Evolutionary conservation across 805 yeast species (phyloP).

Genomic region (Candida verbasci): DNA sequence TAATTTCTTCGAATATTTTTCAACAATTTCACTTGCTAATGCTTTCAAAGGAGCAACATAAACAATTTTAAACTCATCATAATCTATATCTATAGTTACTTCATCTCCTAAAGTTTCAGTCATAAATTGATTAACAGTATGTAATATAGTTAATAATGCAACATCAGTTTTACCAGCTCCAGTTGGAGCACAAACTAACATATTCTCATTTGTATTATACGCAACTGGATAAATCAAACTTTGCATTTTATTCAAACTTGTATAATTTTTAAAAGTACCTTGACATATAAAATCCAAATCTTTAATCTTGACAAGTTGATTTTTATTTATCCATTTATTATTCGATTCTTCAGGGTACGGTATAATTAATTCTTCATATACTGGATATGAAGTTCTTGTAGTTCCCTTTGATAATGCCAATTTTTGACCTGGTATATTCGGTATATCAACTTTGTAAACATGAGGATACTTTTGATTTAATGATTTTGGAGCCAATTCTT

Average conservation of each 20-base stretch:
- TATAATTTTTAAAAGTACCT: constrained; percentile 79
- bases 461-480: constrained; percentile 69
- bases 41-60: constrained; percentile 94
- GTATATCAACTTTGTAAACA: constrained; percentile 71
- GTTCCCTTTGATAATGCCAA: constrained; percentile 81
- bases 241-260: constrained; percentile 80
- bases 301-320: constrained; percentile 49
- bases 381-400: constrained; percentile 53
- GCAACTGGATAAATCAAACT: constrained; percentile 89
- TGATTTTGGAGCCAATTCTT: constrained; percentile 42
- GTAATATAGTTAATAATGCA: constrained; percentile 75
- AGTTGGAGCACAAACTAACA: constrained; percentile 96
- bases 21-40: constrained; percentile 94
- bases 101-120: constrained; percentile 46
- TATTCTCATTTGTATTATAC: constrained; percentile 86
- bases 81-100: constrained; percentile 60
- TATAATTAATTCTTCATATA: constrained; percentile 76
- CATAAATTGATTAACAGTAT: constrained; percentile 69
- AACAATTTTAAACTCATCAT: constrained; percentile 82
- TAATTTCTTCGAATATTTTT: constrained; percentile 72
- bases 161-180: constrained; percentile 98
- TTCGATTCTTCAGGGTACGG: constrained; percentile 62
- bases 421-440: constrained; percentile 74
- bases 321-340: constrained; percentile 39
- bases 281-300: constrained; percentile 75